phyloP scores from a whole-genome alignment of 108 stramenopile genomes.

The Stephanodiscus minutulus region DNA sequence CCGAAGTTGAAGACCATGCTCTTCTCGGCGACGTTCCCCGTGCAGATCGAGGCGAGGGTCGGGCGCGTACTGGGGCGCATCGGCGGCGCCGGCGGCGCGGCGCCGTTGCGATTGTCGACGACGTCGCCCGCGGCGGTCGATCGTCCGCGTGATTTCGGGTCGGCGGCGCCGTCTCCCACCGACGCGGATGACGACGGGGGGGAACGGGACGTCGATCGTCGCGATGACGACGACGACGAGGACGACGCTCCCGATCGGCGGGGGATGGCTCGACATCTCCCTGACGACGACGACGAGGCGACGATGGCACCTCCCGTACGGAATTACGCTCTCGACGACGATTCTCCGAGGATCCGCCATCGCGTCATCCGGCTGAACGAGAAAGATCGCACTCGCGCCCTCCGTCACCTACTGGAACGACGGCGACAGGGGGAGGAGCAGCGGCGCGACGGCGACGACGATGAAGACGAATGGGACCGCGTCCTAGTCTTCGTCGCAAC shows the following conservation, averaged over 20 bases:
- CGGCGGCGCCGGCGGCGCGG: constrained; percentile 53
- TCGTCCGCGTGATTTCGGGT: constrained; percentile 24
- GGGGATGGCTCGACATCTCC: constrained; percentile 18
- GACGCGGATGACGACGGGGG: no score
- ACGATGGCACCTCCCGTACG: no score
- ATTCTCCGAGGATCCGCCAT: constrained; percentile 68
- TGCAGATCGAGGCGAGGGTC: constrained; percentile 84
- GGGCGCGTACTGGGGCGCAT: constrained; percentile 75
- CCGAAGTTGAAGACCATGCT: constrained; percentile 58
- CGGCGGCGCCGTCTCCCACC: constrained; percentile 31
- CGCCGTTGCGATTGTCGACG: constrained; percentile 63
- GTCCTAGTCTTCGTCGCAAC: constrained; percentile 93
- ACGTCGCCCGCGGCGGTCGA: constrained; percentile 57
- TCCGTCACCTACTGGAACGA: constrained; percentile 58
- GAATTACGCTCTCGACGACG: no score
- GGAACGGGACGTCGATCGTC: background rate
- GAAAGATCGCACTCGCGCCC: constrained; percentile 65
- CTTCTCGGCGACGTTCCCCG: constrained; percentile 94
- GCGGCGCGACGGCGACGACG: background rate
- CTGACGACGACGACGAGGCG: constrained; percentile 16
- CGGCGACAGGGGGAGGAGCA: background rate
- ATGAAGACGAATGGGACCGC: constrained; percentile 65
- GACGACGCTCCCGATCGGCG: constrained; percentile 8
- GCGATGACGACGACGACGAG: constrained; percentile 1
- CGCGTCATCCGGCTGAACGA: constrained; percentile 67